Conservation (phyloP, 2,329 filamentous ascomycete species). For the Diaporthe batatas region DNA sequence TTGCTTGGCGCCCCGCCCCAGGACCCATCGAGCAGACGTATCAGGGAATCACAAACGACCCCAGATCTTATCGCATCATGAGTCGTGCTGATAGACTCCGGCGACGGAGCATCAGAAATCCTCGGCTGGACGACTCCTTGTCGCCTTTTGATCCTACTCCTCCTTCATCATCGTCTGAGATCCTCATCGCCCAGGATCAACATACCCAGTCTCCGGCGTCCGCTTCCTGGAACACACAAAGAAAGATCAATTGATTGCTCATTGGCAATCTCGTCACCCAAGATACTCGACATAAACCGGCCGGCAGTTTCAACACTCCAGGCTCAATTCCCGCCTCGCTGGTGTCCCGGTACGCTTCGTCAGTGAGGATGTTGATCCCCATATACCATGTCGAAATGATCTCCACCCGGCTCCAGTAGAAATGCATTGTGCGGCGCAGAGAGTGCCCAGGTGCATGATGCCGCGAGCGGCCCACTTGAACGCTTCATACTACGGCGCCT, state of each 20-base stretch:
- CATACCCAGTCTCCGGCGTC: neutral
- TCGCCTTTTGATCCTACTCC: too few species aligned
- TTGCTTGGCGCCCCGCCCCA: neutral
- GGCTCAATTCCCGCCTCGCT: slow-evolving; percentile 47
- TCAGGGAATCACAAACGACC: neutral
- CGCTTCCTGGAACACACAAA: slow-evolving; percentile 36
- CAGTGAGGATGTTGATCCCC: slow-evolving; percentile 49
- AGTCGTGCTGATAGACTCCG: neutral
- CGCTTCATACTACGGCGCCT: slow-evolving; percentile 51
- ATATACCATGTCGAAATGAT: slow-evolving; percentile 54
- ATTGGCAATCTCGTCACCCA: slow-evolving; percentile 48
- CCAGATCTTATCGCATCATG: neutral
- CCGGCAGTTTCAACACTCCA: slow-evolving; percentile 47
- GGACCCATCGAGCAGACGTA: neutral
- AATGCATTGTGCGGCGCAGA: slow-evolving; percentile 50
- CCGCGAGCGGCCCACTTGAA: slow-evolving; percentile 55
- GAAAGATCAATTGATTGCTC: slow-evolving; percentile 52
- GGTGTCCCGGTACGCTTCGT: slow-evolving; percentile 43
- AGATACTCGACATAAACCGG: slow-evolving; percentile 46
- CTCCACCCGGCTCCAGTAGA: slow-evolving; percentile 53
- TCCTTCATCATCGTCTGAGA: neutral
- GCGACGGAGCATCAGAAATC: neutral
- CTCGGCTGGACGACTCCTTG: too few species aligned
- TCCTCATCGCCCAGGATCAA: neutral
- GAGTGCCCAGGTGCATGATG: slow-evolving; percentile 55